Evolutionary conservation across 345 rosid genomes (phyloP), one percentile per base, ranked within the genome.

Genomic region (Sisymbrium irio): DNA sequence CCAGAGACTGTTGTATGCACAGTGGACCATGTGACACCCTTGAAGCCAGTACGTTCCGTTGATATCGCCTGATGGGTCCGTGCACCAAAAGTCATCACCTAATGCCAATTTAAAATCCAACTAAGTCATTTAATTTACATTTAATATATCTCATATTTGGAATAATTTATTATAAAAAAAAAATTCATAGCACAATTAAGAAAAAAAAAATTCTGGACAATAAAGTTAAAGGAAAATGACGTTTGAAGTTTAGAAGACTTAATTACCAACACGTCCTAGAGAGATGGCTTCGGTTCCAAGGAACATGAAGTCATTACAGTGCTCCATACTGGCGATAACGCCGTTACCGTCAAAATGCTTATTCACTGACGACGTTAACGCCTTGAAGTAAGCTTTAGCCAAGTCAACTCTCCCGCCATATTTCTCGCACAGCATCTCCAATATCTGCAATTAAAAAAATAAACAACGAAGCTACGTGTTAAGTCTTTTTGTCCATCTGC

Each of bases 81-180:
- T 92, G 82, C 98, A 90, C 99, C 98, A 95, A 60, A 95, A 95
- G 79, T 92, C 99, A 77, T 92, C 98, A 19, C 99, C 99, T 95
- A 80, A 6, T 33, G 1, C 9, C 32, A n/a, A 25, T 55, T 49
- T 3, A 0, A 17, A 14, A 69, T 39, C 54, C 25, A 37, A 10
- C 2, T 1, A 27, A 0, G 27, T 6, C 4, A 30, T 19, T 19
- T 19, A 17, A 6, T 49, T 4, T 55, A 54, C 20, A 32, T 59
- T 27, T 28, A 0, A 27, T 28, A 42, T 9, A 41, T 32, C 36
- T 41, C 22, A 25, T 8, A 62, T 4, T 30, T 41, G 35, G 4
- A 25, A 40, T 9, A 61, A 27, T 19, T 3, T 9, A n/a, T 13
- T 44, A 12, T 22, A 69, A 47, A 36, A 35, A n/a, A 30, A 65